phyloP scores from a whole-genome alignment of 2,329 filamentous ascomycete species.

The Amauroascus verrucosus region DNA sequence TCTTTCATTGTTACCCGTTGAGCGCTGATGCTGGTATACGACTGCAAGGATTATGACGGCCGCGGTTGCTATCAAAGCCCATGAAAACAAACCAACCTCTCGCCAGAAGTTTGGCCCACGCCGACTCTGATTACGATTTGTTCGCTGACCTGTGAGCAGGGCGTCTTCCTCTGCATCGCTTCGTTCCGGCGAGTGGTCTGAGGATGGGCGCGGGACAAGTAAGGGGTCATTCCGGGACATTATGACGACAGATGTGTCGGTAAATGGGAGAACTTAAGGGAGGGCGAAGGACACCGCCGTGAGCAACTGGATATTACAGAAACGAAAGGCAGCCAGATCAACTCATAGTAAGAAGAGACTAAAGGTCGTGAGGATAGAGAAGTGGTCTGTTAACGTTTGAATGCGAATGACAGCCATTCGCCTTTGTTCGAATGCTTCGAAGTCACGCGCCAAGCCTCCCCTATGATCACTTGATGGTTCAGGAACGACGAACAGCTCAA shows the following conservation, averaged over 20 bases:
- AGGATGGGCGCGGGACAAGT: conserved; percentile 44
- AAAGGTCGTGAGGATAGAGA: too few relatives aligned
- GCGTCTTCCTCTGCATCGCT: conserved; percentile 53
- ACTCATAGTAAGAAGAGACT: background rate
- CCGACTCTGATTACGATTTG: conserved; percentile 22
- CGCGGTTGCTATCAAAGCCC: conserved; percentile 72
- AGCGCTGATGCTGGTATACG: conserved; percentile 54
- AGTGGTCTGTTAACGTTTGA: background rate
- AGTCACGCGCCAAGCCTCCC: background rate
- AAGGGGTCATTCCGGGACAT: conserved; percentile 43
- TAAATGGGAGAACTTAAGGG: background rate
- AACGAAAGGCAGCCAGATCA: background rate
- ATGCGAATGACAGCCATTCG: too few relatives aligned
- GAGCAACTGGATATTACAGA: background rate
- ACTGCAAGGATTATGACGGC: conserved; percentile 70
- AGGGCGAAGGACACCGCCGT: background rate
- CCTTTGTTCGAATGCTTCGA: too few relatives aligned
- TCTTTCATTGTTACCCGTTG: conserved; percentile 22
- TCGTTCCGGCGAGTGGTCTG: conserved; percentile 46
- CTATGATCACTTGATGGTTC: background rate
- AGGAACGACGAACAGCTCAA: background rate
- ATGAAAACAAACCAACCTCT: conserved; percentile 66
- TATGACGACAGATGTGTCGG: background rate
- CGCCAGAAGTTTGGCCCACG: conserved; percentile 52
- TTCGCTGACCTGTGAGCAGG: conserved; percentile 48